These are phyloP conservation scores for Mallotus nudiflorus DNA, from an alignment of 345 rosid species.

Conservation along the genomic window DNA sequence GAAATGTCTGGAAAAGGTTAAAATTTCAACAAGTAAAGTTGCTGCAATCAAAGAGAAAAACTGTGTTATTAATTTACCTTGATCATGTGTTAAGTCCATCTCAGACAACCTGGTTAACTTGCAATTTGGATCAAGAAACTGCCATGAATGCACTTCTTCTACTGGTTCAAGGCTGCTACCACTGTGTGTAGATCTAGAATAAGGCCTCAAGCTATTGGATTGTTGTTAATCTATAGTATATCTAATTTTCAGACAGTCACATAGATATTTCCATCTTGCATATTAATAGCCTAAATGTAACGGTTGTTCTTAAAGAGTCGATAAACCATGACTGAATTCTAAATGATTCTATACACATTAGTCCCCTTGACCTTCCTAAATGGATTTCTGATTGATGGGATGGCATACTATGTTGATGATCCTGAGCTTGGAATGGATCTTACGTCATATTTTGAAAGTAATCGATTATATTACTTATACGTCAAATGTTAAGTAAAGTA, in stretches of 20 bases:
- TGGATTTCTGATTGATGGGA: constrained; percentile 32
- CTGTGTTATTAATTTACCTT: constrained; percentile 36
- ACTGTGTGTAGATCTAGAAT: constrained; percentile 60
- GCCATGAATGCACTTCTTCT: constrained; percentile 54
- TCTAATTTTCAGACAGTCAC: constrained; percentile 4
- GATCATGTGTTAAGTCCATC: constrained; percentile 50
- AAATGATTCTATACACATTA: neutral
- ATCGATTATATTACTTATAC: no score
- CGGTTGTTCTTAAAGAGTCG: neutral
- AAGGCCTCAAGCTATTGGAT: constrained; percentile 48
- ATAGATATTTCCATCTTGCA: neutral
- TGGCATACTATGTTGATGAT: constrained; percentile 48
- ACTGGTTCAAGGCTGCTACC: constrained; percentile 64
- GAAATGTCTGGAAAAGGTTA: neutral
- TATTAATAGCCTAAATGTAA: neutral
- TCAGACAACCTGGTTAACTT: constrained; percentile 52
- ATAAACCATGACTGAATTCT: neutral
- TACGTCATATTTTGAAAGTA: constrained; percentile 58
- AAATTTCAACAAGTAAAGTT: constrained; percentile 11
- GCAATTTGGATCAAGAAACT: constrained; percentile 44
- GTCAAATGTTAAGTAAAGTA: no score
- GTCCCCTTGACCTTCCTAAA: constrained; percentile 38
- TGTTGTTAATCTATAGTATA: constrained; percentile 35
- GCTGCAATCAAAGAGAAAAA: neutral
- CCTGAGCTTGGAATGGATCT: constrained; percentile 69